Evolutionary conservation across 2,329 filamentous ascomycete genomes (phyloP).

Genomic region (Cordyceps cicadae): DNA sequence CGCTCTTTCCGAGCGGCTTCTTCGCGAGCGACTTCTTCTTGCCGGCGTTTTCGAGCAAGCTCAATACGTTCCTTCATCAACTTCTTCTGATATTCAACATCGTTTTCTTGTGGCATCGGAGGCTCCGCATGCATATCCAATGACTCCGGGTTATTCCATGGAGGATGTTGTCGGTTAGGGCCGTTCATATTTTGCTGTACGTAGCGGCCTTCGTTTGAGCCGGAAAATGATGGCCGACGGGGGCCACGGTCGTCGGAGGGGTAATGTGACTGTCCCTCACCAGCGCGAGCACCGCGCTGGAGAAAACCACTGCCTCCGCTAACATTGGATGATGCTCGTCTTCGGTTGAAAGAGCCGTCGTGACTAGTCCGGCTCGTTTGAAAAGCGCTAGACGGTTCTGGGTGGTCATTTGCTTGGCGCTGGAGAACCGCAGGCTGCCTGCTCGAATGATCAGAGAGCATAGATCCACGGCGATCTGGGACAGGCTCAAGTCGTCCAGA

Average conservation of each 20-base stretch:
- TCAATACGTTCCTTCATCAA: slow-evolving; percentile 67
- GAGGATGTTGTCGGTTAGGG: slow-evolving; percentile 19
- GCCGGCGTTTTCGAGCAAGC: slow-evolving; percentile 56
- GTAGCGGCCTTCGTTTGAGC: slow-evolving; percentile 43
- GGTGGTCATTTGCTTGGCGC: slow-evolving; percentile 55
- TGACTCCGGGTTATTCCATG: slow-evolving; percentile 21
- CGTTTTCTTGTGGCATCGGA: slow-evolving; percentile 31
- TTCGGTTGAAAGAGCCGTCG: slow-evolving; percentile 61
- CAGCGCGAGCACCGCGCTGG: slow-evolving; percentile 45
- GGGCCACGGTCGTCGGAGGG: slow-evolving; percentile 36
- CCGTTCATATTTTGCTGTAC: slow-evolving; percentile 29
- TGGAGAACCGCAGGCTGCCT: slow-evolving; percentile 75
- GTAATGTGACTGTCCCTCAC: slow-evolving; percentile 27
- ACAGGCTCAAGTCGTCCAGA: slow-evolving; percentile 90
- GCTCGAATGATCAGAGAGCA: slow-evolving; percentile 56
- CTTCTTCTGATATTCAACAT: slow-evolving; percentile 56
- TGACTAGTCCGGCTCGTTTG: slow-evolving; percentile 66
- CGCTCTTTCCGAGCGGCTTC: slow-evolving; percentile 64
- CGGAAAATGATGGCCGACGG: slow-evolving; percentile 41
- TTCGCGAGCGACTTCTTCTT: slow-evolving; percentile 62
- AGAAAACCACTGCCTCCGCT: slow-evolving; percentile 74
- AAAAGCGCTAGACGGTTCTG: slow-evolving; percentile 79
- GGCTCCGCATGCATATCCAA: slow-evolving; percentile 15
- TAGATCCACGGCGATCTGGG: slow-evolving; percentile 63
- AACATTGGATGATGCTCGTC: slow-evolving; percentile 82